These are phyloP conservation scores for Auricularia heimuer DNA, from an alignment of 768 basidiomycete species.

Conservation along the genomic window DNA sequence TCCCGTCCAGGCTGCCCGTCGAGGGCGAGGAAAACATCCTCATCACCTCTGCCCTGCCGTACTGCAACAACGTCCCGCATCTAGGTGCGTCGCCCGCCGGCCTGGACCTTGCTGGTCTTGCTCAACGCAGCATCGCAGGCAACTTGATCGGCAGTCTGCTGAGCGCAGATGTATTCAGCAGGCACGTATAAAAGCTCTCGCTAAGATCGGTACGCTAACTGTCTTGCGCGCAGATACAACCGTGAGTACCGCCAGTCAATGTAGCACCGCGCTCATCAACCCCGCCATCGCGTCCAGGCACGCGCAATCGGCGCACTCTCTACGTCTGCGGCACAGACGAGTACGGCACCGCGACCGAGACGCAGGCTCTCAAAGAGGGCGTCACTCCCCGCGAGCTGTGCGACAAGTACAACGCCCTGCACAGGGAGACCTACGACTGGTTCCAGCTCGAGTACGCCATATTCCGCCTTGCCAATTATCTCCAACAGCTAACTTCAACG, in stretches of 20 bases:
- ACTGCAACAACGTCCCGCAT: constrained; percentile 96
- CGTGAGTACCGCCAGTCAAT: constrained; percentile 12
- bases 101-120: background rate
- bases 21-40: constrained; percentile 81
- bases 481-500: constrained; percentile 2
- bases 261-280: background rate
- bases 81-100: constrained; percentile 45
- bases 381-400: constrained; percentile 72
- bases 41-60: constrained; percentile 91
- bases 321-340: constrained; percentile 99
- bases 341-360: constrained; percentile 99
- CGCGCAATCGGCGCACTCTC: constrained; percentile 79
- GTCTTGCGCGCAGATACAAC: constrained; percentile 14
- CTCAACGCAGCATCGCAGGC: constrained; percentile 28
- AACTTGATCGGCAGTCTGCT: constrained; percentile 94
- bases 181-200: constrained; percentile 42
- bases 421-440: constrained; percentile 93
- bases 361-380: constrained; percentile 85
- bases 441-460: constrained; percentile 77
- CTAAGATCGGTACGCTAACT: constrained; percentile 1
- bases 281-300: constrained; percentile 25
- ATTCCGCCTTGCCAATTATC: background rate
- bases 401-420: constrained; percentile 83
- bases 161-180: constrained; percentile 93
- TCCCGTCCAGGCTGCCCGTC: constrained; percentile 51